Percentiles rank a stretch among this genome's conserved stretches.
phyloP scores from a whole-genome alignment of 75 land plant species.

The Isoetes taiwanensis region DNA sequence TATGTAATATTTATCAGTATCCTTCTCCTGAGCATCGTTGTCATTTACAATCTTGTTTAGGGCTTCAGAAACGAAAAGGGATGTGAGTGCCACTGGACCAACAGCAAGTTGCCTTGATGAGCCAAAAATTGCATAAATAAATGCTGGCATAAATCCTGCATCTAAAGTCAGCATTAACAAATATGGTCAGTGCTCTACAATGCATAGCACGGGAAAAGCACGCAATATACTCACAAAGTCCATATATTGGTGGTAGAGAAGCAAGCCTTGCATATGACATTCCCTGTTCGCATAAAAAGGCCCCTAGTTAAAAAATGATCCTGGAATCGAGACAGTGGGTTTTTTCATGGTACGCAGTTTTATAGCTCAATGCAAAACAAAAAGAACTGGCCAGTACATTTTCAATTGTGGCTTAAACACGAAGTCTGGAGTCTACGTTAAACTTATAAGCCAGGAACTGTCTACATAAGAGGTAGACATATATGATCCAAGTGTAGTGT shows the following conservation, averaged over 20 bases:
- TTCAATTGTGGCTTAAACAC: too few relatives aligned
- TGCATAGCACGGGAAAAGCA: background rate
- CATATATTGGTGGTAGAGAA: slow-evolving; percentile 91
- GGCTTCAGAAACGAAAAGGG: slow-evolving; percentile 83
- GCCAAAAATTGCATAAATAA: slow-evolving; percentile 85
- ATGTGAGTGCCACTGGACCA: slow-evolving; percentile 88
- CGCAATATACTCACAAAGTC: slow-evolving; percentile 62
- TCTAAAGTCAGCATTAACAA: slow-evolving; percentile 25
- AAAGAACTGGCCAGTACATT: too few relatives aligned
- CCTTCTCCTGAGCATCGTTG: background rate
- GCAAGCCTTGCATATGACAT: slow-evolving; percentile 98
- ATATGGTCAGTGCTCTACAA: background rate
- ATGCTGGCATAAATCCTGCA: slow-evolving; percentile 79
- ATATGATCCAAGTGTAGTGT: too few relatives aligned
- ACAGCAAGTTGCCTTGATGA: slow-evolving; percentile 94
- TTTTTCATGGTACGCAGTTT: too few relatives aligned
- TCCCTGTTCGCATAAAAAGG: too few relatives aligned
- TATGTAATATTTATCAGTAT: slow-evolving; percentile 51
- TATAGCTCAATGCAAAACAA: too few relatives aligned
- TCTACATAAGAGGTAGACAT: too few relatives aligned
- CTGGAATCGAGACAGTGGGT: too few relatives aligned
- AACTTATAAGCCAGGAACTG: too few relatives aligned
- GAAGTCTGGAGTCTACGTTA: too few relatives aligned
- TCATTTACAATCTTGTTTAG: slow-evolving; percentile 42
- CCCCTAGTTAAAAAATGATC: too few relatives aligned